These are phyloP conservation scores for Penicillium sp. DNA, from an alignment of 2,329 filamentous ascomycete species.

Conservation along the genomic window DNA sequence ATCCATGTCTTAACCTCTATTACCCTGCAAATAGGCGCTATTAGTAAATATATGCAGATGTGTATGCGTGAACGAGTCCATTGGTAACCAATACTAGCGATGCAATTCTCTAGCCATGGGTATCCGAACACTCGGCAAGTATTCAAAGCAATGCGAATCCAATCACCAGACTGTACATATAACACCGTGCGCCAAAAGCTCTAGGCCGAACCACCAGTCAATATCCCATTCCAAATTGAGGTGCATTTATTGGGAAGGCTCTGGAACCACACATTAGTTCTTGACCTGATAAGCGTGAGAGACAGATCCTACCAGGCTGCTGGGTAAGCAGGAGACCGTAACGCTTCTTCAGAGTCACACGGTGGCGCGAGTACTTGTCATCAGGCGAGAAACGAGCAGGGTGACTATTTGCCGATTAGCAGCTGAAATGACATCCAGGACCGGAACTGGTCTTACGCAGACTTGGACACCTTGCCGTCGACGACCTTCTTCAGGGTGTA, in stretches of 20 bases:
- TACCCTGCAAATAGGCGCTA: too few relatives aligned
- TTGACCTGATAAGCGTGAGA: too few relatives aligned
- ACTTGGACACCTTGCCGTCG: slow-evolving; percentile 82
- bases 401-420: slow-evolving; percentile 46
- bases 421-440: neutral
- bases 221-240: slow-evolving; percentile 17
- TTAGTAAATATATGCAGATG: too few relatives aligned
- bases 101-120: slow-evolving; percentile 8
- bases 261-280: too few relatives aligned
- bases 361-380: slow-evolving; percentile 94
- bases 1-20: slow-evolving; percentile 12
- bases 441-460: slow-evolving; percentile 46
- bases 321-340: slow-evolving; percentile 84
- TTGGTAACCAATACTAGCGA: slow-evolving; percentile 14
- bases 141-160: slow-evolving; percentile 20
- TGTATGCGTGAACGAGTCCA: slow-evolving; percentile 1
- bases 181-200: slow-evolving; percentile 39
- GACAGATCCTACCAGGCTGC: slow-evolving; percentile 47
- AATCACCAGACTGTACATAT: slow-evolving; percentile 26
- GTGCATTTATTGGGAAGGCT: neutral
- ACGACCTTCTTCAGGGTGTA: slow-evolving; percentile 86
- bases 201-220: slow-evolving; percentile 24
- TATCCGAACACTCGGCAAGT: slow-evolving; percentile 14
- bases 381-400: slow-evolving; percentile 95
- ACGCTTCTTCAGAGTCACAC: slow-evolving; percentile 89